Evolutionary conservation across 352 stramenopile species (phyloP).

Genomic region (Pythium insidiosum): DNA sequence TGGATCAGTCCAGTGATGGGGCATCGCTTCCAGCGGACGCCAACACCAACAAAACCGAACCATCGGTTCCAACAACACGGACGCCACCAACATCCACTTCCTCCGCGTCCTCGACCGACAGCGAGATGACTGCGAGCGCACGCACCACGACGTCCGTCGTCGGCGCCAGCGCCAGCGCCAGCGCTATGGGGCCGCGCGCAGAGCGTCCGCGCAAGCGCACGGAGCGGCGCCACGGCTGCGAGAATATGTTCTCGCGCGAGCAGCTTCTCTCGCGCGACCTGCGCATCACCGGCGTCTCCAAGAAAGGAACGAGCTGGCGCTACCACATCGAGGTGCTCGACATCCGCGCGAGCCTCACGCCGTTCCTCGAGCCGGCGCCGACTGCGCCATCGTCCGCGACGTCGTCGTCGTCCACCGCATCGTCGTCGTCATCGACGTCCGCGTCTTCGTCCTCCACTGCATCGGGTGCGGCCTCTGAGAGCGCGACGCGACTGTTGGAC

Average conservation of each 20-base stretch:
- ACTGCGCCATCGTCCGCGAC: slow-evolving; percentile 4
- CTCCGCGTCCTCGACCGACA: too few species aligned
- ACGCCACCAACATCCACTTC: too few species aligned
- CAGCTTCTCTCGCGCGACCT: slow-evolving; percentile 38
- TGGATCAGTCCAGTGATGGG: too few species aligned
- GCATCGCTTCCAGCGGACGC: too few species aligned
- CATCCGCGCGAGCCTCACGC: slow-evolving; percentile 26
- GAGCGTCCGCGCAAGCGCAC: slow-evolving; percentile 14
- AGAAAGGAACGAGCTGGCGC: slow-evolving; percentile 54
- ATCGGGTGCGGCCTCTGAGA: slow-evolving; percentile 15
- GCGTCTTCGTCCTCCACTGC: slow-evolving; percentile 7
- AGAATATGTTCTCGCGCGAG: slow-evolving; percentile 16
- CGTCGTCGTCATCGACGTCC: slow-evolving; percentile 8
- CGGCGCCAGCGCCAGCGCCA: too few species aligned
- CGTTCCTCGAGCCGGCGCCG: slow-evolving; percentile 7
- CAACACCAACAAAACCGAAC: too few species aligned
- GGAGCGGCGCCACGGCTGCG: slow-evolving; percentile 10
- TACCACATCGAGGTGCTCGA: slow-evolving; percentile 81
- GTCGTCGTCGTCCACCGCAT: slow-evolving; percentile 4
- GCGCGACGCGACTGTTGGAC: too few species aligned
- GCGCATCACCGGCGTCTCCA: slow-evolving; percentile 66
- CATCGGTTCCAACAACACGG: too few species aligned
- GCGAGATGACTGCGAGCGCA: too few species aligned
- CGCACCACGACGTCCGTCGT: too few species aligned
- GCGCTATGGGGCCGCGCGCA: too few species aligned